Percentiles rank a stretch among this genome's conserved stretches.
Evolutionary conservation across 2,329 filamentous ascomycete species (phyloP).

Genomic region (Aspergillus sp.): DNA sequence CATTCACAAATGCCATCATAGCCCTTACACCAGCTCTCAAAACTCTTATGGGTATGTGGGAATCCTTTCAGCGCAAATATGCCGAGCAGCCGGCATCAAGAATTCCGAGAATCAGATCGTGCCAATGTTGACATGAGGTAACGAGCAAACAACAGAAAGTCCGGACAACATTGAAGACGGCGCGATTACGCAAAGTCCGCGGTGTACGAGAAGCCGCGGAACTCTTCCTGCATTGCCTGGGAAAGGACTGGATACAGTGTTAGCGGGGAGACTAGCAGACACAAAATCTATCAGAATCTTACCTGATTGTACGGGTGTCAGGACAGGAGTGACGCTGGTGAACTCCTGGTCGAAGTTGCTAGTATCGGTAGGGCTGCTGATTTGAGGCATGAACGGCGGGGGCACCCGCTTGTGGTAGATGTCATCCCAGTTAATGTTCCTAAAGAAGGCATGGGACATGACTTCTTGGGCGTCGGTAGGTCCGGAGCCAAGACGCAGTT

Average conservation of each 20-base stretch:
- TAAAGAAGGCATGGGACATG: slow-evolving; percentile 98
- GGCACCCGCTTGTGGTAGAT: slow-evolving; percentile 93
- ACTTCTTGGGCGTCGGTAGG: slow-evolving; percentile 97
- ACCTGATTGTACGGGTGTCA: slow-evolving; percentile 97
- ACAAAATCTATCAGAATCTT: slow-evolving; percentile 44
- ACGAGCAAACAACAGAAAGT: slow-evolving; percentile 16
- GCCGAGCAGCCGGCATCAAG: slow-evolving; percentile 23
- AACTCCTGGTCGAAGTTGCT: slow-evolving; percentile 99
- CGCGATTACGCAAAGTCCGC: slow-evolving; percentile 74
- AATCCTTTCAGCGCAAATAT: slow-evolving; percentile 26
- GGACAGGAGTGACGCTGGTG: slow-evolving; percentile 93
- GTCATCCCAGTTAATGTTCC: slow-evolving; percentile 98
- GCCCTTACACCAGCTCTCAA: slow-evolving; percentile 24
- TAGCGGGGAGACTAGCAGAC: slow-evolving; percentile 7
- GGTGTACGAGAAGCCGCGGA: slow-evolving; percentile 97
- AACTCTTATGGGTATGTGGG: slow-evolving; percentile 34
- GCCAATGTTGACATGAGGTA: slow-evolving; percentile 18
- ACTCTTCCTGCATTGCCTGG: slow-evolving; percentile 99
- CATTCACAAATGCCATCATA: slow-evolving; percentile 17
- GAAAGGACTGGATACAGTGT: slow-evolving; percentile 69
- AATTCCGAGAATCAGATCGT: slow-evolving; percentile 20
- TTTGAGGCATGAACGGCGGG: slow-evolving; percentile 85
- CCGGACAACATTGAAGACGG: slow-evolving; percentile 3
- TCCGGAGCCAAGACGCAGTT: slow-evolving; percentile 86
- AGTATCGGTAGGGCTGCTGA: slow-evolving; percentile 93